Evolutionary conservation across 129 eudicot genomes (phyloP), one percentile per base, ranked within the genome.

Genomic region (Cynara cardunculus): DNA sequence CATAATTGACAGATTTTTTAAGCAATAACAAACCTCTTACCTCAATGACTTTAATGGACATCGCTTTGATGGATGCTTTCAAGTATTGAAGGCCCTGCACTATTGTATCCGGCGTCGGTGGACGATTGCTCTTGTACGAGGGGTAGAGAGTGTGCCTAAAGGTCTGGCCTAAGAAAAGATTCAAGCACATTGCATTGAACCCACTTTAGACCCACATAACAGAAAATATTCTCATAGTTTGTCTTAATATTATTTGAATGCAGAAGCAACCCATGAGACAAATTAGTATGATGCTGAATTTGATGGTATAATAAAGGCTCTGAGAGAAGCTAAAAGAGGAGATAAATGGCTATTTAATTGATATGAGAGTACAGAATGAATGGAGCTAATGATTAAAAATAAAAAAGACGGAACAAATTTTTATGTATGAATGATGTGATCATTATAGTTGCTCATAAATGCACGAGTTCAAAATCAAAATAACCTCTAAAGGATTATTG

Each of bases 11-110:
- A 59, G 12, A 64, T n/a, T 59, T n/a, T 59, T 26, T 44, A 49
- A 49, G 76, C 35, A 32, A 64, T 18, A 39, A 25, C 26, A 68
- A 30, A 81, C 61, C 25, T 49, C 78, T 84, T 76, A 91, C 99
- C 99, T 95, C 97, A 85, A 95, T 90, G 69, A 95, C 97, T 87
- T 92, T 90, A 46, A 95, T 88, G 71, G 99, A 92, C 97, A 95
- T 91, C 3, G 97, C 94, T 88, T 92, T 95, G 77, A 95, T 83
- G 44, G 97, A 87, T 71, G 97, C 97, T 89, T 95, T 95, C 83
- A 95, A 74, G 81, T 92, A 95, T 83, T 95, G 99, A 85, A 95
- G 99, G 30, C 97, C 97, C 81, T 95, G 99, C 75, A 95, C 96
- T 62, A 95, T 84, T 7, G 99, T 95, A 92, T 92, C 99, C 27